Evolutionary conservation across 495 filamentous ascomycete species (phyloP), one percentile per base, ranked within the genome.

Genomic region (Lophium mytilinum): DNA sequence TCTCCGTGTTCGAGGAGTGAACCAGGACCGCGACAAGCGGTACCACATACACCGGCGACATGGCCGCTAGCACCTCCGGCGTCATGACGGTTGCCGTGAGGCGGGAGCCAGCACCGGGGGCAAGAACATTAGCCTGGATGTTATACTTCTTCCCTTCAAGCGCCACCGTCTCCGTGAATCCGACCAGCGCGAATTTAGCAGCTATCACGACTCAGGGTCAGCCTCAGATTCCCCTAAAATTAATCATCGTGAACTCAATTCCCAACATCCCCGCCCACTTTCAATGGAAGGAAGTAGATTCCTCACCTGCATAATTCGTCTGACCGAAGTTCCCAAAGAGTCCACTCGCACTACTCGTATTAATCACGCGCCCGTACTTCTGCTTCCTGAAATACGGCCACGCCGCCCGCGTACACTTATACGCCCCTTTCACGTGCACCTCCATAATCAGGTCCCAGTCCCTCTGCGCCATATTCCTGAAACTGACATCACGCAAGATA

Each of bases 11-110:
- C 65, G 84, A 90, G 61, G 88, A 83, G 80, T 97, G 93, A 10
- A 85, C 86, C 39, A 98, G 79, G 50, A 87, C 81, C 42, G 93
- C 94, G 19, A 98, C 93, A 35, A 97, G 79, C 17, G 93, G 93
- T 46, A 97, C 89, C 55, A 98, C 84, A 90, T 90, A 96, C 53
- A 95, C 90, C 42, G 93, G 93, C 80, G 89, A 91, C 56, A 98
- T 80, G 68, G 83, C 84, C 53, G 88, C 83, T 49, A 98, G 78
- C 19, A 96, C 78, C 63, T 98, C 94, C 1, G 88, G 90, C 45
- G 93, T 93, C 94, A 98, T 97, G 53, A 98, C 79, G 41, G 93
- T 98, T 69, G 92, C 83, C 35, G 93, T 98, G 93, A 98, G 95
- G 69, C 93, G 86, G 75, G 84, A 89, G 50, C 92, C 93, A 62